phyloP scores from a whole-genome alignment of 768 basidiomycete species.

The Phanerodontia chrysosporium region DNA sequence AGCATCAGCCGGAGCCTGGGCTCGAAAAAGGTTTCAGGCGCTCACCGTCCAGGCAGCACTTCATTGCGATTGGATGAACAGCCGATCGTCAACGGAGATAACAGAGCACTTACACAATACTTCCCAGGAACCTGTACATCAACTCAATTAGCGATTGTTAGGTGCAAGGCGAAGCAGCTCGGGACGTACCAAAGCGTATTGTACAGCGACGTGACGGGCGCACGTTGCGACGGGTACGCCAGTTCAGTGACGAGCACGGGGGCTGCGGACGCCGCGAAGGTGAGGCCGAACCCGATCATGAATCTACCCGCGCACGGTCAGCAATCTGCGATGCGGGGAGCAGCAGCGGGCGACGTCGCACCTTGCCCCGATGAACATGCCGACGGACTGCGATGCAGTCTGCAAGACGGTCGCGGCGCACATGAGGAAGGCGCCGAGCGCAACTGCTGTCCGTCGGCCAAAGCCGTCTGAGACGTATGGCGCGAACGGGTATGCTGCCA shows the following conservation, averaged over 20 bases:
- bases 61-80: background rate
- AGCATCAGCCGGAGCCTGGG: background rate
- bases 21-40: background rate
- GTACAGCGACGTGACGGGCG: conserved; percentile 39
- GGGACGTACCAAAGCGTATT: conserved; percentile 38
- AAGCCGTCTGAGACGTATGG: conserved; percentile 38
- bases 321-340: background rate
- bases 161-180: background rate
- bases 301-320: conserved; percentile 19
- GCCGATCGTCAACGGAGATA: background rate
- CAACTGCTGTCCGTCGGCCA: conserved; percentile 34
- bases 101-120: conserved; percentile 26
- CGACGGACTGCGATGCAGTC: conserved; percentile 33
- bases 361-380: conserved; percentile 43
- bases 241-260: conserved; percentile 49
- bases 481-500: conserved; percentile 35
- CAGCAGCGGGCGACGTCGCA: conserved; percentile 10
- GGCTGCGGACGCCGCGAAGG: conserved; percentile 39
- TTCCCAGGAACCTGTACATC: conserved; percentile 28
- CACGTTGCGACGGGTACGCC: conserved; percentile 46
- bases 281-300: conserved; percentile 40
- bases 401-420: conserved; percentile 35
- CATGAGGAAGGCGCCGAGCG: conserved; percentile 37
- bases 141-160: background rate
- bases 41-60: conserved; percentile 25